Evolutionary conservation across 805 yeast species (phyloP).

Genomic region (Naumovozyma castellii): DNA sequence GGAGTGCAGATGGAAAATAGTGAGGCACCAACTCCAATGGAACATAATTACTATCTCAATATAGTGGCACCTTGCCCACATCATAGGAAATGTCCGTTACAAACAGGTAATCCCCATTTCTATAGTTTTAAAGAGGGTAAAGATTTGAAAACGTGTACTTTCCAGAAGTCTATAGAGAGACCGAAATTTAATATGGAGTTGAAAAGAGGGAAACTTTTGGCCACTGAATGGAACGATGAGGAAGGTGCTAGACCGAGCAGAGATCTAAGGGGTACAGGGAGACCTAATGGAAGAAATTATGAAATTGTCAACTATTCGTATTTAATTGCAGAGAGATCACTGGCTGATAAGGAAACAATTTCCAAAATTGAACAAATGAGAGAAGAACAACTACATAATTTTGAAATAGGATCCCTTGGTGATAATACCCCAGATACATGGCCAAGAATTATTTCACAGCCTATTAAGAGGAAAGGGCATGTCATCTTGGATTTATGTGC

Average conservation of each 20-base stretch:
- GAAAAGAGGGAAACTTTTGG: constrained; percentile 68
- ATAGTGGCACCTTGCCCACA: constrained; percentile 88
- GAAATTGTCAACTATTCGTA: constrained; percentile 71
- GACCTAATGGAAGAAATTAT: constrained; percentile 59
- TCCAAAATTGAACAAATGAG: constrained; percentile 35
- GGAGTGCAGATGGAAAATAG: constrained; percentile 34
- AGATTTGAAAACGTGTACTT: constrained; percentile 66
- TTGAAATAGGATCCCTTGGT: constrained; percentile 19
- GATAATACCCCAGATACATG: constrained; percentile 34
- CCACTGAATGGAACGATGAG: constrained; percentile 59
- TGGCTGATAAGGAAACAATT: constrained; percentile 35
- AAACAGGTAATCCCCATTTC: constrained; percentile 60
- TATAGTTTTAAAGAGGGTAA: constrained; percentile 48
- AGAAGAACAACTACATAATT: constrained; percentile 17
- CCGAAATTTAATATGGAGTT: constrained; percentile 76
- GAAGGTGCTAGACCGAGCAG: constrained; percentile 35
- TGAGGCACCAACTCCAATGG: constrained; percentile 3
- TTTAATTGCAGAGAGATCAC: constrained; percentile 55
- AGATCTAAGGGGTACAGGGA: constrained; percentile 54
- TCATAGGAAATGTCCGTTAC: constrained; percentile 79
- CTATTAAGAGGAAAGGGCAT: constrained; percentile 73
- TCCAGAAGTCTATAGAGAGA: constrained; percentile 58
- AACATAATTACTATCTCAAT: constrained; percentile 44
- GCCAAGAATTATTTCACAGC: constrained; percentile 68
- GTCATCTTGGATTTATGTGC: constrained; percentile 73